These are phyloP conservation scores for Centrapalus pauciflorus DNA, from an alignment of 129 eudicot genomes.

Conservation along the genomic window DNA sequence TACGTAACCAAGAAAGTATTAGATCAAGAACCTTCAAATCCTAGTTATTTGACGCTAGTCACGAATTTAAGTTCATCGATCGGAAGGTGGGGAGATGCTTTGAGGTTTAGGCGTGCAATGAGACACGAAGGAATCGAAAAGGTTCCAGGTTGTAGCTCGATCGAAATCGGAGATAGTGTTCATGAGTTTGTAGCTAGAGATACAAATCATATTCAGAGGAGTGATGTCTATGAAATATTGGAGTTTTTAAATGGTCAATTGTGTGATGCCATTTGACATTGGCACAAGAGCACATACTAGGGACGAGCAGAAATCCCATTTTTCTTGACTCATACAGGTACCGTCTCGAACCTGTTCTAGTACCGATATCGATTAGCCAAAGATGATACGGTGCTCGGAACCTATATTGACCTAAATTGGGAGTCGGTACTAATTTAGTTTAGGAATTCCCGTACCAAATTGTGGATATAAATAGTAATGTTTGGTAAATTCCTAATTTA, in stretches of 20 bases:
- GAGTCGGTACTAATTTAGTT: too few relatives aligned
- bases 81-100: slow-evolving; percentile 54
- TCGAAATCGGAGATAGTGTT: slow-evolving; percentile 47
- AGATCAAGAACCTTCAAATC: slow-evolving; percentile 39
- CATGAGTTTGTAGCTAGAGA: slow-evolving; percentile 67
- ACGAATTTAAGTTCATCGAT: slow-evolving; percentile 49
- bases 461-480: too few relatives aligned
- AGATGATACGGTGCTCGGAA: too few relatives aligned
- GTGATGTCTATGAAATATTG: slow-evolving; percentile 44
- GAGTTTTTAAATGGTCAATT: slow-evolving; percentile 41
- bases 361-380: too few relatives aligned
- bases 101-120: slow-evolving; percentile 42
- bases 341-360: too few relatives aligned
- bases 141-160: slow-evolving; percentile 63
- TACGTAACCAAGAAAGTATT: slow-evolving; percentile 39
- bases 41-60: slow-evolving; percentile 44
- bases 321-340: too few relatives aligned
- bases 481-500: too few relatives aligned
- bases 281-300: too few relatives aligned
- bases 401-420: too few relatives aligned
- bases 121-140: slow-evolving; percentile 37
- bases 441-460: too few relatives aligned
- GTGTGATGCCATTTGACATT: too few relatives aligned
- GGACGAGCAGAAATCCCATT: too few relatives aligned
- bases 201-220: slow-evolving; percentile 45